Evolutionary conservation across 768 basidiomycete species (phyloP), one percentile per base, ranked within the genome.

Genomic region (Boletus rubropictus): DNA sequence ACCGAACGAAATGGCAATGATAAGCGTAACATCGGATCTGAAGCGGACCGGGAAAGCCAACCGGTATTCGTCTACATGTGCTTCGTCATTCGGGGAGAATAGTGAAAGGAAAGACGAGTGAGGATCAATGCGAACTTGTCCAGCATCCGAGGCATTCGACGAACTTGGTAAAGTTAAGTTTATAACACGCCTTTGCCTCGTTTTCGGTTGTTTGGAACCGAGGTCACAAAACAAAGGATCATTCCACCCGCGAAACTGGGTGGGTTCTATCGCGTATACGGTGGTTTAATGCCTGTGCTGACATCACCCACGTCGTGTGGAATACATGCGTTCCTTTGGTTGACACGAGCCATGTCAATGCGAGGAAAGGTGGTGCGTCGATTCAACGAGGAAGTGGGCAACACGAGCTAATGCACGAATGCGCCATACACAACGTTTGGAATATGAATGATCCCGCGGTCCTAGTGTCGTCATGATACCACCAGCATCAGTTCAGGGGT

Each of bases 141-240:
- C 1, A 31, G 14, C 32, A 35, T 38, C 31, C 18, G 21, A 20
- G 33, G n/a, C 20, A n/a, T 21, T 25, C 32, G 12, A 36, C 25
- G 32, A 40, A 22, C 35, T 8, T 25, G 14, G 29, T 34, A 57
- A 52, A 34, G 55, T 60, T 51, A 49, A 34, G 61, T 61, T 61
- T 28, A 29, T 17, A 20, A 44, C 62, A 60, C 24, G 48, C 51
- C 39, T 44, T 40, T 38, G 44, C 62, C 59, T 51, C 60, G 53
- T 63, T 63, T 46, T 56, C 51, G 49, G 48, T 38, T 54, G 54
- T 39, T 46, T 35, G 41, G 55, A 58, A 51, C 47, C 43, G 54
- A 57, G 40, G 33, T 32, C 39, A 51, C 39, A 33, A 37, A 44
- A 33, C 27, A 42, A 43, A n/a, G 5, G 20, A 15, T 15, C 12